A percentile compares a stretch with the other conserved stretches of the same genome.
These are phyloP conservation scores for Sporothrix luriei DNA, from an alignment of 2,329 filamentous ascomycete genomes.

Conservation along the genomic window DNA sequence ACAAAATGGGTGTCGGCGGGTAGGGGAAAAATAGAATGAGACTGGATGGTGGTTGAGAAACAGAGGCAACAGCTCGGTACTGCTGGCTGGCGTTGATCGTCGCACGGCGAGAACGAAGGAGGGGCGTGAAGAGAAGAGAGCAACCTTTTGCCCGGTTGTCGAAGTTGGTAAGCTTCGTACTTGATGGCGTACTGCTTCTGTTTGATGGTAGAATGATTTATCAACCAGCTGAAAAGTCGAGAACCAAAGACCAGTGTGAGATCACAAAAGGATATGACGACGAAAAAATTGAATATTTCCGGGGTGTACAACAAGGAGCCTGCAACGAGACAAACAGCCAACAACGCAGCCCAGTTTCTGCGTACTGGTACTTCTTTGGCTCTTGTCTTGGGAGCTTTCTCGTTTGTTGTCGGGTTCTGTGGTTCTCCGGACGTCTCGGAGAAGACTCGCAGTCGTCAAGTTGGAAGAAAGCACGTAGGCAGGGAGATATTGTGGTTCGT, in stretches of 20 bases:
- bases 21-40: slow-evolving; percentile 12
- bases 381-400: slow-evolving; percentile 4
- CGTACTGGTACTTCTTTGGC: neutral
- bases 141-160: slow-evolving; percentile 10
- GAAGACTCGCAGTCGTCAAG: slow-evolving; percentile 6
- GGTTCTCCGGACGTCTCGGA: neutral
- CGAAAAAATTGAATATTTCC: neutral
- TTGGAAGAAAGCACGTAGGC: neutral
- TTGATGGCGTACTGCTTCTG: neutral
- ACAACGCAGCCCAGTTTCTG: neutral
- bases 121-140: slow-evolving; percentile 1
- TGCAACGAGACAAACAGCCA: neutral
- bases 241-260: neutral
- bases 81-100: slow-evolving; percentile 12
- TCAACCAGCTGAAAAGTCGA: slow-evolving; percentile 9
- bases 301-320: neutral
- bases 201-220: slow-evolving; percentile 5
- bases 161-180: neutral
- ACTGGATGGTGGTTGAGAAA: neutral
- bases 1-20: slow-evolving; percentile 13
- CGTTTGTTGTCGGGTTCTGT: neutral
- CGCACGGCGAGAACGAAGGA: neutral
- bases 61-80: slow-evolving; percentile 24
- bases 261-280: neutral
- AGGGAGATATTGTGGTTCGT: neutral